Evolutionary conservation across 208 protist genomes (phyloP), one percentile per base, ranked within the genome.

Genomic region (Trypanosoma rangeli): DNA sequence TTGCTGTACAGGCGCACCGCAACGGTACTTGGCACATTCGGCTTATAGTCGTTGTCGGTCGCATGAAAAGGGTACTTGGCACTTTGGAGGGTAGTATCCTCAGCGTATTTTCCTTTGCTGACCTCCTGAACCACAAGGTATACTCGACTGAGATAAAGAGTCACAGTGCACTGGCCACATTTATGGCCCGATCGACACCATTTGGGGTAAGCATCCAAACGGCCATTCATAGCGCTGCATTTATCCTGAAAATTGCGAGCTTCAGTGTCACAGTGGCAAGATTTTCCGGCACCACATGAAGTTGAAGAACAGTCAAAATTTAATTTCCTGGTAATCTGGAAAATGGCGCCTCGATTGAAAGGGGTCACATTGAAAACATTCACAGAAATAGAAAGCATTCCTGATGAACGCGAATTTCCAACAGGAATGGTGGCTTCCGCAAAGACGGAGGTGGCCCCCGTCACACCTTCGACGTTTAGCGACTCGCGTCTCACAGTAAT

Each of bases 1-100:
- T 48, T 48, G 33, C 70, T 75, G 55, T 75, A 75, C 42, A 75
- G 46, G 12, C 62, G 70, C 60, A 75, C 70, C n/a, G 15, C 22
- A 62, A 75, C 46, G 33, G 2, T 48, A 18, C 7, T 49, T n/a
- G 52, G 55, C 15, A 44, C 5, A 33, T 1, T 1, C 5, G 31
- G 2, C 33, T 55, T 9, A 33, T 75, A 75, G 22, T 49, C 46
- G 35, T 66, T 57, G 7, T 54, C 61, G 0, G 44, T 4, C 5
- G 26, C 7, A 10, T 18, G 22, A 48, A 75, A 69, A 37, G 37
- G 12, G 33, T 75, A 69, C 16, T 35, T 50, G 37, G 63, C 61
- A 39, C 70, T 75, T 28, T 22, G 39, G 10, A 68, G 55, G 0
- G 12, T 39, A 0, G 18, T 24, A 48, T 66, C 62, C 54, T 75